These are phyloP conservation scores for Wickerhamiella kazuoi DNA, from an alignment of 805 yeast species.

Conservation along the genomic window DNA sequence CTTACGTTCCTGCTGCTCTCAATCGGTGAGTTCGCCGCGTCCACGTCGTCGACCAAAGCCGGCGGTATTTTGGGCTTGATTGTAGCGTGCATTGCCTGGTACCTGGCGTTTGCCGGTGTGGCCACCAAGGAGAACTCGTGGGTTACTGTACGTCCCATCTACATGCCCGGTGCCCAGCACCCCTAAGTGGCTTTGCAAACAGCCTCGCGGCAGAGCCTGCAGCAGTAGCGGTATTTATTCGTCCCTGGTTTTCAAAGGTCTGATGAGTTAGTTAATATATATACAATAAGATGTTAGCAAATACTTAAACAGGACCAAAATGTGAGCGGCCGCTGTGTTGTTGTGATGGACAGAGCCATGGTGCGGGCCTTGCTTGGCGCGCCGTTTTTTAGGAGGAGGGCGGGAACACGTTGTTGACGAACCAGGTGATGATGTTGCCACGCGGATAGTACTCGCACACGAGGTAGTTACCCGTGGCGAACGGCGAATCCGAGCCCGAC, in stretches of 20 bases:
- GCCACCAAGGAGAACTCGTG: constrained; percentile 45
- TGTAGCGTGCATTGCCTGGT: constrained; percentile 43
- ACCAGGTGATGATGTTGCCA: constrained; percentile 34
- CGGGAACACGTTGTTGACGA: constrained; percentile 4
- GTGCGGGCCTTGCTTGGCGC: too few species aligned
- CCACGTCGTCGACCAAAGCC: constrained; percentile 27
- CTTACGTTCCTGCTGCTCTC: constrained; percentile 40
- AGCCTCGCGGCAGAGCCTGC: too few species aligned
- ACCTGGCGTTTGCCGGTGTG: constrained; percentile 46
- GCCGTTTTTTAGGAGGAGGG: not conserved
- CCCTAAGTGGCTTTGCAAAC: too few species aligned
- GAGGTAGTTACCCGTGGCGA: constrained; percentile 30
- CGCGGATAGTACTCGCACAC: constrained; percentile 61
- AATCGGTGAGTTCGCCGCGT: constrained; percentile 24
- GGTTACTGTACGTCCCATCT: constrained; percentile 31
- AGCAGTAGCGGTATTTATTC: too few species aligned
- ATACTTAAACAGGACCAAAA: too few species aligned
- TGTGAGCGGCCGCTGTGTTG: too few species aligned
- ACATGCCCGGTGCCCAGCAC: constrained; percentile 27
- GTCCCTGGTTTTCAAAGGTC: too few species aligned
- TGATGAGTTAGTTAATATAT: too few species aligned
- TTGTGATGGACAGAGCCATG: too few species aligned
- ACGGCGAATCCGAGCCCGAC: not conserved
- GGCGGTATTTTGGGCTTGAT: constrained; percentile 49
- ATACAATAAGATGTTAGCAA: too few species aligned